These are phyloP conservation scores for Panicum virgatum DNA, from an alignment of 202 grass and related monocot species.

Conservation along the genomic window DNA sequence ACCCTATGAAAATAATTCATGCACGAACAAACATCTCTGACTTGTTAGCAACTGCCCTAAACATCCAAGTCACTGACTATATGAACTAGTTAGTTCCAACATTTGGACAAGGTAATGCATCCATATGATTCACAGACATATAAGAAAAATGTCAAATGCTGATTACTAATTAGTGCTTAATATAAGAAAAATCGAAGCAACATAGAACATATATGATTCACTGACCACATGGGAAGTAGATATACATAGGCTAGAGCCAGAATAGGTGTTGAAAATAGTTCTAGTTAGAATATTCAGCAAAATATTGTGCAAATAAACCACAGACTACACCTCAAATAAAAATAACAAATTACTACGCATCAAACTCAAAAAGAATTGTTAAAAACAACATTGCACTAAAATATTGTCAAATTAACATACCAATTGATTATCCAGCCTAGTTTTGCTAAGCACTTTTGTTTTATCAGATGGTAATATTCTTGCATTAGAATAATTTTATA, in stretches of 20 bases:
- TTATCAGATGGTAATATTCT: neutral
- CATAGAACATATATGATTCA: neutral
- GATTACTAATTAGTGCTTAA: neutral
- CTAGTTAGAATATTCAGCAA: slow-evolving; percentile 14
- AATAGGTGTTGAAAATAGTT: neutral
- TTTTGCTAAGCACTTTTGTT: neutral
- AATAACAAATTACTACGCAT: neutral
- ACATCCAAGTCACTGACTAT: neutral
- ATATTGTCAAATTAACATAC: neutral
- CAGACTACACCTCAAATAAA: neutral
- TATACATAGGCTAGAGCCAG: neutral
- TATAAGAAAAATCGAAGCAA: neutral
- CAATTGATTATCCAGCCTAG: neutral
- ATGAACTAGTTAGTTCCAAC: neutral
- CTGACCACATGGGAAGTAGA: neutral
- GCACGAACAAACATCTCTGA: neutral
- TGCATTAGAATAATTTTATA: neutral
- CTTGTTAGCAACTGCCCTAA: neutral
- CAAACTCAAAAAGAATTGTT: neutral
- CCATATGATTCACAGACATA: no score
- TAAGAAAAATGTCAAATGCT: no score
- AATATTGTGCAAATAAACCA: neutral
- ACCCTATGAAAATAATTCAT: neutral
- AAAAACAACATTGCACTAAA: neutral
- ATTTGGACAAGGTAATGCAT: no score